A percentile compares a stretch with the other conserved stretches of the same genome.
Evolutionary conservation across 2,329 filamentous ascomycete genomes (phyloP).

Genomic region (Dactylellina haptotyla): DNA sequence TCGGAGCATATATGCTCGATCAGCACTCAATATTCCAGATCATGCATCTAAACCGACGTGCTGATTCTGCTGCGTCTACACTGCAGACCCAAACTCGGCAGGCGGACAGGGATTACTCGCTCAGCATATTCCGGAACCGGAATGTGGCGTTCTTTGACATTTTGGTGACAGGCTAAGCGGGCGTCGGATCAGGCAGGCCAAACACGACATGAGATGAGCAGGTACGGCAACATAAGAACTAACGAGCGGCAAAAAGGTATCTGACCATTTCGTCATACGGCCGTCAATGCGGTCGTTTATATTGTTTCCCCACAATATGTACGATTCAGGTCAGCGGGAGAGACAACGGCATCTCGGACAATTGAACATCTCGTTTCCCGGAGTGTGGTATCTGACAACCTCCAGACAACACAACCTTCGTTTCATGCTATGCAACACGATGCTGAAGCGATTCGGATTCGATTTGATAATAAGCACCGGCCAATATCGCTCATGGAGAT

Average conservation of each 20-base stretch:
- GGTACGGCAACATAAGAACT: not conserved
- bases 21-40: no score
- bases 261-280: not conserved
- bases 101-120: not conserved
- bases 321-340: not conserved
- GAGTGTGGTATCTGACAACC: not conserved
- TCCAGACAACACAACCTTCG: slow-evolving; percentile 3
- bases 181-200: slow-evolving; percentile 6
- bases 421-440: slow-evolving; percentile 6
- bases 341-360: not conserved
- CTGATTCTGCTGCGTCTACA: not conserved
- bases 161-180: not conserved
- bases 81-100: slow-evolving; percentile 2
- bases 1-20: no score
- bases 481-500: not conserved
- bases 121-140: slow-evolving; percentile 12
- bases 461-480: not conserved
- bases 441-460: not conserved
- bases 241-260: not conserved
- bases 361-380: not conserved
- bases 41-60: not conserved
- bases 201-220: not conserved
- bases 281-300: not conserved
- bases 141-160: slow-evolving; percentile 18
- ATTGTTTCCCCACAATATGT: not conserved